phyloP scores from a whole-genome alignment of 441 rosid genomes.

The Eruca vesicaria region DNA sequence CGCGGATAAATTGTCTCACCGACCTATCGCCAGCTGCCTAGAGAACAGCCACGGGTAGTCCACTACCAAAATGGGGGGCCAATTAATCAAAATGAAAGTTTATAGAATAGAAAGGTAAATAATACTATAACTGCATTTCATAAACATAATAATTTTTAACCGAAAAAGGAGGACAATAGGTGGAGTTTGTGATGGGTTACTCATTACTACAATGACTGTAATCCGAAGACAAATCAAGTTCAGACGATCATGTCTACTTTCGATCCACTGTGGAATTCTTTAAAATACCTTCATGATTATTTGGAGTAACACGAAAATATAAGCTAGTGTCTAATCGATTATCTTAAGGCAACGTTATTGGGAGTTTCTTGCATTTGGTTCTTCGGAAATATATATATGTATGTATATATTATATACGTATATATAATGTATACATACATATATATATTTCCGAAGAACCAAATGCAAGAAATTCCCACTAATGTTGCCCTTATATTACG shows the following conservation, averaged over 20 bases:
- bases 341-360: no score
- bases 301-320: background rate
- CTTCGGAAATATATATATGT: no score
- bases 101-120: background rate
- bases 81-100: background rate
- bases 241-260: conserved; percentile 8
- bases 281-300: background rate
- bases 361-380: no score
- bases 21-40: conserved; percentile 27
- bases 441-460: no score
- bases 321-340: no score
- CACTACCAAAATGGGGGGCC: background rate
- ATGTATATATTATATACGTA: no score
- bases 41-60: conserved; percentile 11
- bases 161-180: background rate
- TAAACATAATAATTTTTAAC: conserved; percentile 19
- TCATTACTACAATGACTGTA: conserved; percentile 17
- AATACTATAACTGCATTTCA: conserved; percentile 11
- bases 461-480: no score
- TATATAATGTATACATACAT: no score
- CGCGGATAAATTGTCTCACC: conserved; percentile 10
- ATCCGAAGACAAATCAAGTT: conserved; percentile 25
- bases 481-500: no score
- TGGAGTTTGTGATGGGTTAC: background rate
- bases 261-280: background rate